Evolutionary conservation across 805 yeast species (phyloP), one percentile per base, ranked within the genome.

Genomic region (Candida xyloterini): DNA sequence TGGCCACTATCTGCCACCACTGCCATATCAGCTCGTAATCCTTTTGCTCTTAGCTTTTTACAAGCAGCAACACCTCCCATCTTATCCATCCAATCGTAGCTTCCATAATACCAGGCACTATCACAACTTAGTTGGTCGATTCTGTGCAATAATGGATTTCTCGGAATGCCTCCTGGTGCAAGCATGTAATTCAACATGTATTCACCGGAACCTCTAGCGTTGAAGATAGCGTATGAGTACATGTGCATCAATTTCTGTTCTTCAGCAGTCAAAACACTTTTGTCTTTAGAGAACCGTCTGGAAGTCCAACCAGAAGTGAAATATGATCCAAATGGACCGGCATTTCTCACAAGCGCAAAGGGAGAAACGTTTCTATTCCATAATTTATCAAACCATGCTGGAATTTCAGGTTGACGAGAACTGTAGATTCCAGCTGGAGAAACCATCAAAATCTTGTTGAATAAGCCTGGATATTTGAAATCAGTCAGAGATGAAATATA

Each of bases 141-240:
- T 15, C 84, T 60, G 30, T 68, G 63, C 3, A 70, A 60, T 38
- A 91, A 65, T 1, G 98, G 95, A 51, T 74, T 66, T 46, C 96
- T 69, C 1, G 97, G 95, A 34, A 78, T 77, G 0, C 95, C 98
- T 3, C 98, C 99, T 6, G 96, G 95, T 0, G 87, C 90, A 16
- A 91, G 65, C 14, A 89, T 68, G 55, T 83, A 84, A 50, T 87
- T 84, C 48, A 93, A 67, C 70, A 91, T 81, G 59, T 91, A 91
- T 63, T 91, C 99, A 6, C 98, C 98, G 0, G 95, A 85, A 0
- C 99, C 99, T 3, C 71, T 76, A 7, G 86, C 82, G 48, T 81
- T 85, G 69, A 93, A 93, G 10, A 90, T 86, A 4, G 81, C 76
- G 61, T 91, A 90, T 0, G 91, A 69, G 59, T 93, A 93, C 48